phyloP scores from a whole-genome alignment of 495 filamentous ascomycete species.

The Lasiosphaeriaceae sp. region DNA sequence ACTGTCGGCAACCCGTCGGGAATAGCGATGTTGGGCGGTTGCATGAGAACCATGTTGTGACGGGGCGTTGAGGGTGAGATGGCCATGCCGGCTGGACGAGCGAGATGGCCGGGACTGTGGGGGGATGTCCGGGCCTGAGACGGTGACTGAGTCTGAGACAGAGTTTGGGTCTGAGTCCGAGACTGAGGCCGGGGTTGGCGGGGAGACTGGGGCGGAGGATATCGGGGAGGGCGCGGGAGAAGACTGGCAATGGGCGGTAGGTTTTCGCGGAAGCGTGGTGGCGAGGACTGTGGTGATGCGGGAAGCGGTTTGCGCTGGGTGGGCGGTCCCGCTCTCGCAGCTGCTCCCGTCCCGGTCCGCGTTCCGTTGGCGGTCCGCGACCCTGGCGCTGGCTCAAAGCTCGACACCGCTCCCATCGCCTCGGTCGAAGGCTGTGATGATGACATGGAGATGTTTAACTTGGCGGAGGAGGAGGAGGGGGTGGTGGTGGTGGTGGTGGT shows the following conservation, averaged over 20 bases:
- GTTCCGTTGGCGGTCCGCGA: too few relatives aligned
- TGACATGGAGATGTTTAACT: too few relatives aligned
- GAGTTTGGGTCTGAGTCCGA: not conserved
- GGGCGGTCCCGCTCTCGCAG: not conserved
- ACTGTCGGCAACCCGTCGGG: not conserved
- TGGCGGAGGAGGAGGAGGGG: not conserved
- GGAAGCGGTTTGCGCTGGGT: slow-evolving; percentile 8
- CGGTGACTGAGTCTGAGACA: too few relatives aligned
- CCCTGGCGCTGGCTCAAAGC: not conserved
- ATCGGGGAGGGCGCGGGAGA: slow-evolving; percentile 2
- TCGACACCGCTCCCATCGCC: too few relatives aligned
- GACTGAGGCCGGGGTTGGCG: not conserved
- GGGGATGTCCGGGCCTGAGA: not conserved
- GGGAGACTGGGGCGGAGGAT: not conserved
- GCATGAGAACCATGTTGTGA: not conserved
- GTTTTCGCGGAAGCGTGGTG: slow-evolving; percentile 9
- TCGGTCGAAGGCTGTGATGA: too few relatives aligned
- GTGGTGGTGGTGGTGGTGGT: not conserved
- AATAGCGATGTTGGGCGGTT: not conserved
- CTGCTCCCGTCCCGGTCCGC: not conserved
- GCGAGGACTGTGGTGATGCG: slow-evolving; percentile 3
- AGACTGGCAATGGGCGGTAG: slow-evolving; percentile 22
- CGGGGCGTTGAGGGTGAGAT: not conserved
- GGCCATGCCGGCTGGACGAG: not conserved
- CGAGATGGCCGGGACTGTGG: not conserved